Evolutionary conservation across 768 basidiomycete genomes (phyloP), one percentile per base, ranked within the genome.

Genomic region (Hygrocybe punicea): DNA sequence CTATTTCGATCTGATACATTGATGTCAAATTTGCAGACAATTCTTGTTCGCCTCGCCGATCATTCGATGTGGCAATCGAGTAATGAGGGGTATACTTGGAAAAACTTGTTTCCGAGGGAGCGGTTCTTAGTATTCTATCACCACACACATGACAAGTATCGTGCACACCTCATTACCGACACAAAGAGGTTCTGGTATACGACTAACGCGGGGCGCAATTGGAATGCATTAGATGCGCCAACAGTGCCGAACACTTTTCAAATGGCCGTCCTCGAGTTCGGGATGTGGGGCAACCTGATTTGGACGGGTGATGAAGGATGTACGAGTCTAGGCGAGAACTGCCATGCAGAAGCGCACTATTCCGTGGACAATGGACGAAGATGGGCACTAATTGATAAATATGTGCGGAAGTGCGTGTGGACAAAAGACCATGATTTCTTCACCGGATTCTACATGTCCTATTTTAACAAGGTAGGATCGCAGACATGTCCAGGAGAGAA

Each of bases 371-470:
- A 98, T 65, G 96, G 96, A 0, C 77, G 86, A n/a, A 69, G 65
- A 0, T 98, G 97, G 97, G 56, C 69, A 4, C 64, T 78, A 39
- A 77, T 98, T 34, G 97, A 97, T 58, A 79, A 80, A 39, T 98
- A 98, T 64, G 92, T 98, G 44, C 78, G 84, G 53, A 90, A 91
- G 58, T 99, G 97, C 66, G 87, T 88, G 10, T 99, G 96, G 90
- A 93, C 91, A 10, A 80, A 84, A 60, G 96, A 98, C 66, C 74
- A 75, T 45, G 78, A 79, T 82, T 58, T 81, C 94, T 52, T n/a
- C n/a, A n/a, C n/a, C n/a, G n/a, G 96, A 98, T 67, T 83, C 85
- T 99, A 97, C 78, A 95, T 98, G 76, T 85, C 83, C 2, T 97
- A 88, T 71, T 70, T 75, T 63, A 80, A 85, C 66, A 98, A 98